Percentiles rank a stretch among this genome's conserved stretches.
Conservation (phyloP, 768 basidiomycete genomes). For the Leccinum uliginosum region DNA sequence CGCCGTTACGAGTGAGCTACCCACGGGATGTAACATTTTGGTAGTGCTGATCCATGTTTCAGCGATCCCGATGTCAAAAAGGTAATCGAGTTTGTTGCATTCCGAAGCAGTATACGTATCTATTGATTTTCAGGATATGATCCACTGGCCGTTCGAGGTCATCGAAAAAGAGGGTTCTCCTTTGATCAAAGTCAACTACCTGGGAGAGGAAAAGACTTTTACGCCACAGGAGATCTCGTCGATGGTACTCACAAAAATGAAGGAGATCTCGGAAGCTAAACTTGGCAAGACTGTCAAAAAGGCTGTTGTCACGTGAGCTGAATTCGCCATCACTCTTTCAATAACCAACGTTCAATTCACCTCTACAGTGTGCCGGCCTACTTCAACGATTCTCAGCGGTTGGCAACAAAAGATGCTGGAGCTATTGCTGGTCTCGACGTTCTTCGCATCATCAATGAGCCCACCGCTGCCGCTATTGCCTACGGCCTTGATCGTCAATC, state of each 20-base stretch:
- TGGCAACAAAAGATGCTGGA: conserved; percentile 99
- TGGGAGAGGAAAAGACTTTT: conserved; percentile 92
- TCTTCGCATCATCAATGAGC: conserved; percentile 99
- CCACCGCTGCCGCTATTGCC: conserved; percentile 98
- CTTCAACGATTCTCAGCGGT: conserved; percentile 99
- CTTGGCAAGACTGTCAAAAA: conserved; percentile 98
- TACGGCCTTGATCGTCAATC: conserved; percentile 97
- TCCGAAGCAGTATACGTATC: neutral
- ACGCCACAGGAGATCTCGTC: conserved; percentile 99
- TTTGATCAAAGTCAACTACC: conserved; percentile 93
- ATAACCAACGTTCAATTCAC: neutral
- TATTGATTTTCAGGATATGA: conserved; percentile 64
- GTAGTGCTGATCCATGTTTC: conserved; percentile 6
- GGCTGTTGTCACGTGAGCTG: conserved; percentile 91
- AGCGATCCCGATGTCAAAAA: conserved; percentile 94
- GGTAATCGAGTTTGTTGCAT: conserved; percentile 30
- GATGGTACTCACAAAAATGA: conserved; percentile 99
- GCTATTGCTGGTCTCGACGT: conserved; percentile 97
- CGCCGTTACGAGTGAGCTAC: conserved; percentile 84
- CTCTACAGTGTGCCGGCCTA: conserved; percentile 84
- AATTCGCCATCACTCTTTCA: conserved; percentile 5
- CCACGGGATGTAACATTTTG: neutral
- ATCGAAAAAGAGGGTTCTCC: conserved; percentile 97
- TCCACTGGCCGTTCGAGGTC: conserved; percentile 97
- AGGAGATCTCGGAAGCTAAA: conserved; percentile 99